Conservation (phyloP, 805 yeast species). For the Pichia ethanolica region DNA sequence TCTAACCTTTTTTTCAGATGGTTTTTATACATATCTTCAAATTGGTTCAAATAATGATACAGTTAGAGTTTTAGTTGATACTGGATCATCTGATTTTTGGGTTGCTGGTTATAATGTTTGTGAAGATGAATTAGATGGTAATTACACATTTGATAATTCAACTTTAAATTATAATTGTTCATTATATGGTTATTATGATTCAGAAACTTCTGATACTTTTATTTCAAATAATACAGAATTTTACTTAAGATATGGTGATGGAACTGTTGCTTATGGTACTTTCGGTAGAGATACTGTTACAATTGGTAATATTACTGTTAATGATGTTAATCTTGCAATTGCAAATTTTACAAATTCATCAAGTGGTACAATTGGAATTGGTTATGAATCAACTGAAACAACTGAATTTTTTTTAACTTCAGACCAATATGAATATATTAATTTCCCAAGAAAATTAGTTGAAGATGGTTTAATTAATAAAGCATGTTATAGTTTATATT, state of each 20-base stretch:
- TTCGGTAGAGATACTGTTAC: constrained; percentile 60
- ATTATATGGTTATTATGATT: constrained; percentile 41
- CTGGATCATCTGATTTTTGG: no score
- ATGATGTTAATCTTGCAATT: constrained; percentile 61
- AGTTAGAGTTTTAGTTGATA: no score
- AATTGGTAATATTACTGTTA: constrained; percentile 42
- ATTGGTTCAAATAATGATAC: no score
- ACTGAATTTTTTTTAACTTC: constrained; percentile 31
- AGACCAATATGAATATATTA: constrained; percentile 41
- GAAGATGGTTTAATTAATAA: constrained; percentile 47
- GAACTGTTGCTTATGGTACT: constrained; percentile 38
- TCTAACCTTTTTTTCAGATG: no score
- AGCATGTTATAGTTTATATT: constrained; percentile 53
- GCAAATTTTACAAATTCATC: constrained; percentile 58
- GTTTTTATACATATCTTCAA: no score
- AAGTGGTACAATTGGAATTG: constrained; percentile 69
- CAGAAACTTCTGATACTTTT: constrained; percentile 33
- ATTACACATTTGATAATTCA: no score
- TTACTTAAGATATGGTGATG: constrained; percentile 41
- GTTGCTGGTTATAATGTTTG: no score
- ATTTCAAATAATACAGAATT: constrained; percentile 35
- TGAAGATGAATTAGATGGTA: no score
- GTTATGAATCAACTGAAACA: constrained; percentile 59
- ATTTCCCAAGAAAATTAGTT: constrained; percentile 58
- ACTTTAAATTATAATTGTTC: constrained; percentile 29